Evolutionary conservation across 345 rosid species (phyloP), one percentile per base, ranked within the genome.

Genomic region (Citrus australasica): DNA sequence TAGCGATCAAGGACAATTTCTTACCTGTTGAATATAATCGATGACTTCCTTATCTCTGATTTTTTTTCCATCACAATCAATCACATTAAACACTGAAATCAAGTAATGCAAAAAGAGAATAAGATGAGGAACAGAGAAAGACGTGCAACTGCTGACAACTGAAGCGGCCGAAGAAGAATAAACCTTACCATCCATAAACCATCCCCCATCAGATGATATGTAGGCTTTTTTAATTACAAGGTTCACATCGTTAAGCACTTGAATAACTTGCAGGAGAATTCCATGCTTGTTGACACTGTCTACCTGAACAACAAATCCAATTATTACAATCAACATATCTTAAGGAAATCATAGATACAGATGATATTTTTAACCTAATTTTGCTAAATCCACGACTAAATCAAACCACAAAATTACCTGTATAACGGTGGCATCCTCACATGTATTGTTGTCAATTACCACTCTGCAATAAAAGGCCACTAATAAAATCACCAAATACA

Each of bases 141-240:
- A 53, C 22, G 11, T 74, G 64, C 24, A 60, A 77, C 40, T 48
- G 59, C 14, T 58, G 56, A 60, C 30, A 66, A 80, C 37, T 71
- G 55, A 21, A 78, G 69, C 14, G 38, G 5, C 55, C n/a, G 51
- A 66, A 76, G 77, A 67, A 73, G 73, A 73, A 42, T 16, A 79
- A 73, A 63, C 48, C 80, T 59, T 73, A 92, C 96, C 96, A 79
- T 95, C 94, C 98, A 95, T 95, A 80, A 95, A 93, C 98, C 98
- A 95, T 69, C 91, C 98, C 0, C 93, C 94, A 87, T 95, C 98
- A 75, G 94, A 95, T 16, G 98, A 89, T 78, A 95, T 92, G 79
- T 95, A 85, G 9, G 98, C 98, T 83, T 95, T 95, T 21, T 80
- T 95, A 67, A 95, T 95, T 32, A 88, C 83, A 78, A 95, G 95